Evolutionary conservation across 169 alveolate species (phyloP).

Genomic region (Besnoitia besnoiti): DNA sequence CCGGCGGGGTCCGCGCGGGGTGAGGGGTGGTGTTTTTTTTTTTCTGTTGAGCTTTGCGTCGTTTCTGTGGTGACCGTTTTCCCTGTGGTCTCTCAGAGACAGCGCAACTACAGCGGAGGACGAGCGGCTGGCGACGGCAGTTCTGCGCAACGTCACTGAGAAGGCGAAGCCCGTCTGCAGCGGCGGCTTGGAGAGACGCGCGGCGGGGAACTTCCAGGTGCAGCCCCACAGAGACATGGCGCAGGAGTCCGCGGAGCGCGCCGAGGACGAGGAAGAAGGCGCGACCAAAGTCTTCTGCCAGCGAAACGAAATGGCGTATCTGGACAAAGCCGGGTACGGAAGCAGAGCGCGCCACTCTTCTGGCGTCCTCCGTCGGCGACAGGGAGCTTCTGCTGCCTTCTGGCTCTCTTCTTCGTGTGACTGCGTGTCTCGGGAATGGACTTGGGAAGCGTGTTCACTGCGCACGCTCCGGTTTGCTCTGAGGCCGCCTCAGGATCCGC

Average conservation of each 20-base stretch:
- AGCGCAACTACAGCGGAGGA: slow-evolving; percentile 40
- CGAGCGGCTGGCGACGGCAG: slow-evolving; percentile 59
- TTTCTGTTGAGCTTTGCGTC: neutral
- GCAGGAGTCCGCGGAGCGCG: neutral
- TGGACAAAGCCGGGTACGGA: slow-evolving; percentile 45
- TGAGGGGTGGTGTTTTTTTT: neutral
- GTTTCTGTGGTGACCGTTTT: neutral
- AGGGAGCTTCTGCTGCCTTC: no score
- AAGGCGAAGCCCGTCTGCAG: slow-evolving; percentile 53
- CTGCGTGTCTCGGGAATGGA: no score
- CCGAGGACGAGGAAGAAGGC: slow-evolving; percentile 19
- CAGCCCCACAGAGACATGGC: slow-evolving; percentile 61
- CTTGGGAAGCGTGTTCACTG: no score
- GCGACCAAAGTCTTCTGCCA: slow-evolving; percentile 48
- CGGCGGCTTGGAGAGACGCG: neutral
- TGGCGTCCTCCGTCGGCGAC: neutral
- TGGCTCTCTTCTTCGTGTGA: no score
- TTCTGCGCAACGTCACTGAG: slow-evolving; percentile 60
- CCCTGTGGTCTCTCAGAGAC: slow-evolving; percentile 24
- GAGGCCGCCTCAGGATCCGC: no score
- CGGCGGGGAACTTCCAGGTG: slow-evolving; percentile 29
- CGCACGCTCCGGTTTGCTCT: no score
- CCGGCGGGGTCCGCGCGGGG: neutral
- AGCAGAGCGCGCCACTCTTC: neutral
- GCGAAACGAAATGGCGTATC: slow-evolving; percentile 50